Base-by-base conservation (phyloP, 129 eudicot species). In the Artemisia tridentata region DNA sequence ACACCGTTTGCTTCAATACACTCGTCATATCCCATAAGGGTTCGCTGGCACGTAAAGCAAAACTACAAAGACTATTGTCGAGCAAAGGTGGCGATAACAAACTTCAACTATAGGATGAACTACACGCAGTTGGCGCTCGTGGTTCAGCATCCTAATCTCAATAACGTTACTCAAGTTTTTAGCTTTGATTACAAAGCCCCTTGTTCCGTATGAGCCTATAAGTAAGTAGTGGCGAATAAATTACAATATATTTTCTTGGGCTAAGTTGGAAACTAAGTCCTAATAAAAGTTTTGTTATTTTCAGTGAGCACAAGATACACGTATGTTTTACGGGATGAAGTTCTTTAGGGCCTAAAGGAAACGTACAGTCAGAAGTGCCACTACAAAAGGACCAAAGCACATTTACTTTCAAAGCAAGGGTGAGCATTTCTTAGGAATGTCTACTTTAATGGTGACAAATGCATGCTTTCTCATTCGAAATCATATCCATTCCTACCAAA, bases 351-450 rank as follows among this genome's bases (percentile, higher is more conserved):
- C 4, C 29, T 2, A 25, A 25, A 25, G 4, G 29, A 86, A 89
- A 84, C 63, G 79, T 89, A 8, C 96, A 89, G 67, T 86, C 93
- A 0, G 96, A 89, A 63, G 64, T 89, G 16, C 82, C 86, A 25
- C 81, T 89, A 45, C 88, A 82, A 67, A 89, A 89, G 72, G 96
- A 89, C 76, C 84, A 69, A 80, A 68, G 84, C 80, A 84, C 86
- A 0, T 89, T 89, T 78, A 77, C 88, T 45, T 72, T 89, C 61
- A 78, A 78, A 77, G 72, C 84, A 89, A 71, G 96, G 96, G 70
- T 89, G 96, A 90, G 90, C 90, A 2, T 89, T 89, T 25, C 96
- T 93, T 1, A 60, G 93, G 70, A 86, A 79, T 75, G 93, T 86
- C 47, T 89, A 89, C 82, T 89, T 89, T 85, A 89, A 86, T 52